Evolutionary conservation across 2,329 filamentous ascomycete genomes (phyloP), one percentile per base, ranked within the genome.

Genomic region (Ophiostoma sp.): DNA sequence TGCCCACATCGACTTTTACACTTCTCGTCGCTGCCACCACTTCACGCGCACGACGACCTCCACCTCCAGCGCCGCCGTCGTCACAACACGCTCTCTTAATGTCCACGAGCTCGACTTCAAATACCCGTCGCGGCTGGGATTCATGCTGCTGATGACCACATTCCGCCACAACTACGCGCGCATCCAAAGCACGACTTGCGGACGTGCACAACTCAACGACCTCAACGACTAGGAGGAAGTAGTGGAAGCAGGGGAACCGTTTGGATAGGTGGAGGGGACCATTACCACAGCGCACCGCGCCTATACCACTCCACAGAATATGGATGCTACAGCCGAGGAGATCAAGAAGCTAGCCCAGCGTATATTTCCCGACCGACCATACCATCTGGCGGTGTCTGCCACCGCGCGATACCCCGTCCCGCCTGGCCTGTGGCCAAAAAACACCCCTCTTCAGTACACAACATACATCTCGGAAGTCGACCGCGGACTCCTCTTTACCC

Each of bases 391-490:
- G 52, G 78, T 83, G 73, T 81, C 80, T 48, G 76, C 82, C 67
- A 81, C 83, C 73, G 79, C 79, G 76, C 83, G 81, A 75, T 86
- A 83, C 73, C 80, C 79, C 69, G 77, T 79, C 57, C 79, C 79
- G 71, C 78, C 81, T 68, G 80, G 81, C 60, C 76, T 78, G 74
- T 83, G 83, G 78, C 80, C 83, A 66, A 79, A 79, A 71, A 80
- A 79, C 72, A 75, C 75, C 13, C 81, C 80, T 31, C 79, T 88
- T 8, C 85, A 87, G 75, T 87, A 87, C 78, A 82, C 82, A 73
- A 87, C 86, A 33, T 83, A 85, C 71, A 76, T 87, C 67, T 85
- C 84, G 72, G 84, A 86, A 74, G 84, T 83, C 71, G 85, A 87
- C 74, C 85, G 86, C 75, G 86, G 86, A 72, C 79, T 86, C 62